Evolutionary conservation across 2,329 filamentous ascomycete species (phyloP).

Genomic region (Huntiella decipiens): DNA sequence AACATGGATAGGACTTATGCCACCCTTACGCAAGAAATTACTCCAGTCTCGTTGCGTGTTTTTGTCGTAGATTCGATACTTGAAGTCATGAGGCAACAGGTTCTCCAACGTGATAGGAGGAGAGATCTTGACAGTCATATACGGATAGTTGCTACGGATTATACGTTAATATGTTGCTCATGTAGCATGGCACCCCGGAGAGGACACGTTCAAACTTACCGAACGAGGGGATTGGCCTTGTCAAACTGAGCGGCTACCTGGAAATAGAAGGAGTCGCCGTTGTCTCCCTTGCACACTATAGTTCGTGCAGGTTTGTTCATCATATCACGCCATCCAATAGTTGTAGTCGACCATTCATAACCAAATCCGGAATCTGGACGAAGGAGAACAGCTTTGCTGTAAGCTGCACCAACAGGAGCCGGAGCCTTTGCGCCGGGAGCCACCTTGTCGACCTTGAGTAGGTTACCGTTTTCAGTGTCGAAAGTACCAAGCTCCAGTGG

Average conservation of each 20-base stretch:
- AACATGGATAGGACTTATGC: conserved; percentile 90
- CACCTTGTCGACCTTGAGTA: conserved; percentile 96
- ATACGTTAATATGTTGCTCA: no score
- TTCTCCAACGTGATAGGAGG: conserved; percentile 92
- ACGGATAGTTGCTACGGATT: conserved; percentile 55
- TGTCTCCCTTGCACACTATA: conserved; percentile 73
- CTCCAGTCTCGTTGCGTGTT: conserved; percentile 98
- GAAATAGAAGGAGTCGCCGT: conserved; percentile 86
- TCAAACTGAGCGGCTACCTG: conserved; percentile 80
- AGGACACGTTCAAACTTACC: conserved; percentile 24
- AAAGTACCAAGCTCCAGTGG: conserved; percentile 86
- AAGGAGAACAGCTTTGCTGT: conserved; percentile 70
- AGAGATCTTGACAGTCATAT: conserved; percentile 82
- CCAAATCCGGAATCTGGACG: conserved; percentile 91
- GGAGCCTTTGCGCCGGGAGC: conserved; percentile 77
- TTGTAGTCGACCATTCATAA: conserved; percentile 83
- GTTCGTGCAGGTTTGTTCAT: conserved; percentile 70
- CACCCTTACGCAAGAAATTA: conserved; percentile 91
- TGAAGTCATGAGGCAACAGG: conserved; percentile 90
- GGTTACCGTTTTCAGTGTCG: conserved; percentile 66
- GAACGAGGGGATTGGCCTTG: conserved; percentile 62
- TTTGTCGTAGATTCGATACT: conserved; percentile 97
- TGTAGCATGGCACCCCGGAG: not conserved
- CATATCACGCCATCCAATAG: conserved; percentile 82
- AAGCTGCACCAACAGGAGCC: conserved; percentile 80